These are phyloP conservation scores for Pyrus communis DNA, from an alignment of 306 rosid genomes.

Conservation along the genomic window DNA sequence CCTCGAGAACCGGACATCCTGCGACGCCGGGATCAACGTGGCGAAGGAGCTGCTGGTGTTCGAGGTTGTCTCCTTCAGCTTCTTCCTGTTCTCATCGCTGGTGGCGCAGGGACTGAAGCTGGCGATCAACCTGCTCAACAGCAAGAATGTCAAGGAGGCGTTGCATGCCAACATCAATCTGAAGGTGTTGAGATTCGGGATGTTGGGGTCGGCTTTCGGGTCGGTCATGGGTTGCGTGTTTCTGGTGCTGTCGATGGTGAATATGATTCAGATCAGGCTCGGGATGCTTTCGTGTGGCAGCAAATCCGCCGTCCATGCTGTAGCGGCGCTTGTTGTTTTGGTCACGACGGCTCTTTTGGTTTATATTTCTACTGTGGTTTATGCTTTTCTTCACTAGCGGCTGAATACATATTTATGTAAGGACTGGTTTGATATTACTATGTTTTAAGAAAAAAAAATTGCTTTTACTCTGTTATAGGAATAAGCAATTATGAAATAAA, in stretches of 20 bases:
- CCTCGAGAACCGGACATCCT: constrained; percentile 53
- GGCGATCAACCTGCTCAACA: constrained; percentile 68
- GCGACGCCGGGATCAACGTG: constrained; percentile 61
- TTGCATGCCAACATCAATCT: constrained; percentile 67
- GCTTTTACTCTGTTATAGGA: too few relatives aligned
- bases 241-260: constrained; percentile 71
- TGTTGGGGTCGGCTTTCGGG: constrained; percentile 79
- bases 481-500: too few relatives aligned
- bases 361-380: constrained; percentile 77
- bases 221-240: constrained; percentile 88
- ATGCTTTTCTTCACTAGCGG: constrained; percentile 53
- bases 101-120: constrained; percentile 89
- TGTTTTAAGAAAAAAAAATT: too few relatives aligned
- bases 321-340: constrained; percentile 50
- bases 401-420: neutral
- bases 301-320: constrained; percentile 62
- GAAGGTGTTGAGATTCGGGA: constrained; percentile 58
- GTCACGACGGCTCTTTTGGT: constrained; percentile 73
- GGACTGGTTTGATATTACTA: too few relatives aligned
- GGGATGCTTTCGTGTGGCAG: constrained; percentile 88
- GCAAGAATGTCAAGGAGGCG: constrained; percentile 64
- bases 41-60: constrained; percentile 71
- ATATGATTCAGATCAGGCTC: constrained; percentile 74
- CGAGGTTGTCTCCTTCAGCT: constrained; percentile 86
- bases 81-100: constrained; percentile 72